A percentile compares a stretch with the other conserved stretches of the same genome.
Evolutionary conservation across 305 asterid genomes (phyloP).

Genomic region (Fraxinus sp.): DNA sequence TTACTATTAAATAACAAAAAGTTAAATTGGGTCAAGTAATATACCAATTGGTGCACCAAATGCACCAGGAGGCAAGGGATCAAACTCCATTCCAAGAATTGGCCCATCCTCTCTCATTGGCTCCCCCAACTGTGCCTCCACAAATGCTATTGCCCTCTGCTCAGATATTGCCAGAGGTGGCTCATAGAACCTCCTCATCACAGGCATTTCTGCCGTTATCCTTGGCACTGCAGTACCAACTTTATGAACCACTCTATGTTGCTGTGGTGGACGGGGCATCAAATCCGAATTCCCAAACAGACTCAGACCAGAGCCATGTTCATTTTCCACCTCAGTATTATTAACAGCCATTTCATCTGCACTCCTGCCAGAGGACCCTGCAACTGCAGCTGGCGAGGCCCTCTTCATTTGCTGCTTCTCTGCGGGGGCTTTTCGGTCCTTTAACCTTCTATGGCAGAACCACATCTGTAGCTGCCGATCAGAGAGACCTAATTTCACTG

Average conservation of each 20-base stretch:
- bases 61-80: conserved; percentile 87
- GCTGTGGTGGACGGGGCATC: conserved; percentile 30
- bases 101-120: conserved; percentile 93
- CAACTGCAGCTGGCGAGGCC: conserved; percentile 40
- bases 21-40: conserved; percentile 20
- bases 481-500: conserved; percentile 69
- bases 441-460: conserved; percentile 92
- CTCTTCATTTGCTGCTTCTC: conserved; percentile 59
- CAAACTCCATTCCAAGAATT: conserved; percentile 94
- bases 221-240: conserved; percentile 77
- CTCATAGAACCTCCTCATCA: conserved; percentile 70
- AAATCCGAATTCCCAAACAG: conserved; percentile 39
- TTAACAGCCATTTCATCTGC: conserved; percentile 33
- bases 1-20: neutral
- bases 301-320: conserved; percentile 38
- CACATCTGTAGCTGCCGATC: conserved; percentile 97
- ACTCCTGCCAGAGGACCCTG: conserved; percentile 41
- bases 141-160: conserved; percentile 70
- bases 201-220: conserved; percentile 55
- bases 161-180: conserved; percentile 75
- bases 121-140: conserved; percentile 89
- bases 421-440: conserved; percentile 64
- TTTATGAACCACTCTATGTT: conserved; percentile 58
- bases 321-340: conserved; percentile 41
- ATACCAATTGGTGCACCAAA: conserved; percentile 88